Base-by-base conservation (phyloP, 352 stramenopile genomes). In the Phytophthora sp. region DNA sequence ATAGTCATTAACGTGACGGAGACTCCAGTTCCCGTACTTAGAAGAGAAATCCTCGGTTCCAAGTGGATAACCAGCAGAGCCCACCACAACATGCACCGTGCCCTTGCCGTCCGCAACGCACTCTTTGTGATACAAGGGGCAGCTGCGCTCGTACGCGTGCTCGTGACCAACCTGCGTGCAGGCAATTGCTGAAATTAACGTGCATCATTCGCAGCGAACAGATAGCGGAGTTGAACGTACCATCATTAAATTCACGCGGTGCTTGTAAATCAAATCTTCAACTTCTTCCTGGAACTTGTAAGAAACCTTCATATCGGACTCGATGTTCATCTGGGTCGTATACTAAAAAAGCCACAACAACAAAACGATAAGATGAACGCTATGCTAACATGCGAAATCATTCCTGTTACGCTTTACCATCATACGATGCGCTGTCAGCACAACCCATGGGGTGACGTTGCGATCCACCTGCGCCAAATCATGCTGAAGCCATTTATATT, bases 241-340 rank as follows among this genome's bases (percentile, higher is more conserved):
- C 73, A 98, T 65, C 49, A 97, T 87, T 30, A 98, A 60, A 66
- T 98, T 96, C 21, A 98, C 94, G 21, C 83, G 71, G 53, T 96
- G 63, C 38, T 85, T 57, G 45, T 87, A 74, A 16, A 98, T 64
- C 5, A 98, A 57, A 35, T 96, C 86, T 79, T 98, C 94, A 42
- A 98, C 67, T 66, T 97, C 86, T n/a, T 86, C 73, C 35, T 89
- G 76, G 47, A 98, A 84, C 30, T 85, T 86, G n/a, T 80, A 62
- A 3, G 76, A 84, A 26, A 98, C 82, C n/a, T 63, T 69, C 62
- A 81, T 82, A 50, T 94, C 72, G n/a, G 54, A 31, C 23, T 82
- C 81, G 50, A 87, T 84, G 9, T 72, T 64, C 31, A 82, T 72
- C 49, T 88, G 74, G 4, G 74, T 88, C 18, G 79, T 78, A 50